phyloP scores from a whole-genome alignment of 306 rosid genomes.

The Inga oerstediana region DNA sequence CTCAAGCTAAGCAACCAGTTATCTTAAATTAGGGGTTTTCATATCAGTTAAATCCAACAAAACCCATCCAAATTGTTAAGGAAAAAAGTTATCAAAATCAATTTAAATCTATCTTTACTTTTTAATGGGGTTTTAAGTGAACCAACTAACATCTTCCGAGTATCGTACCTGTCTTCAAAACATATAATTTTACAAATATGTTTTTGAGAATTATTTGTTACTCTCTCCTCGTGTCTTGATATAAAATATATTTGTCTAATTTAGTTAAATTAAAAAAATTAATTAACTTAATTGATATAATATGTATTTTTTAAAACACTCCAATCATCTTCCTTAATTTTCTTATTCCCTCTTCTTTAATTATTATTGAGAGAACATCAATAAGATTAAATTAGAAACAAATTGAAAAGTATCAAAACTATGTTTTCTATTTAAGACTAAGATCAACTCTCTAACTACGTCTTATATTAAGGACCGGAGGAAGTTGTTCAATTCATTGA shows the following conservation, averaged over 20 bases:
- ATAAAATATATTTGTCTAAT: no score
- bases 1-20: slow-evolving; percentile 22
- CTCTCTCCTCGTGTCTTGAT: no score
- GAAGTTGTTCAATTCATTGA: not conserved
- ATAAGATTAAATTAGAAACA: no score
- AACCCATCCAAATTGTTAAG: not conserved
- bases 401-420: no score
- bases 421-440: no score
- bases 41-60: not conserved
- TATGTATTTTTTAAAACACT: no score
- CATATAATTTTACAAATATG: not conserved
- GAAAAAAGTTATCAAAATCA: not conserved
- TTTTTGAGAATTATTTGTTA: not conserved
- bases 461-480: no score
- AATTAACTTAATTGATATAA: no score
- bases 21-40: not conserved
- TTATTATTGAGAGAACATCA: fast-evolving
- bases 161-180: not conserved
- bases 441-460: no score
- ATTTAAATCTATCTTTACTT: not conserved
- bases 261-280: no score
- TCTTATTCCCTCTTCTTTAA: no score
- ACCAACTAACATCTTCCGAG: not conserved
- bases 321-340: no score
- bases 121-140: not conserved